Base-by-base conservation (phyloP, 140 eudicot genomes). In the Cichorium intybus region DNA sequence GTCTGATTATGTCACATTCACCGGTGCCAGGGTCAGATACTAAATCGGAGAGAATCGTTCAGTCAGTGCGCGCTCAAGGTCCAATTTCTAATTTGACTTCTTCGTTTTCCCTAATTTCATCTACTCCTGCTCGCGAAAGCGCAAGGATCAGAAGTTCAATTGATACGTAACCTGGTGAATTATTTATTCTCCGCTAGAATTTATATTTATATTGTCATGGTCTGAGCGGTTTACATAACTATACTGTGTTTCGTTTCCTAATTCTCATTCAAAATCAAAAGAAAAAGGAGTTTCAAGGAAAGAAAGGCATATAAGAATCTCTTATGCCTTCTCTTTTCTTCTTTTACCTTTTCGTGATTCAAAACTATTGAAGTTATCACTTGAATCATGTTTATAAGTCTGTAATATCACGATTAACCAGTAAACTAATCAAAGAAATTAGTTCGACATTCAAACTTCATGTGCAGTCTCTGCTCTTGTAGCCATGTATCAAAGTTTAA, bases 11-110 rank as follows among this genome's bases (percentile, higher is more conserved):
- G 53, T 47, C 59, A 8, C 66, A 26, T 55, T 58, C 71, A 56
- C 29, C 24, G 24, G 22, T 41, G 2, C 66, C 60, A 21, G 67
- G 18, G 23, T 47, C 55, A 14, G 71, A 56, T 63, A 22, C 24
- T 65, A 73, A 70, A 62, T 68, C 48, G 43, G 87, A 70, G 34
- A 84, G 76, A 24, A 75, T 77, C 24, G 61, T 77, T 78, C 77
- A 69, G 45, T 34, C 76, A 3, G 64, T 75, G 47, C 71, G 81
- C 27, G 59, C 73, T 72, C 87, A 82, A 47, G 65, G 56, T 66
- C 70, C 80, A 12, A 75, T 48, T 37, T 48, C 71, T 52, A 56
- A 84, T 45, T 33, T 75, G 50, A 57, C 58, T 60, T 45, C 78
- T 63, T 67, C 79, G 58, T 27, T 74, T 64, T 5, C 56, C 2